Conservation (phyloP, 768 basidiomycete species). For the Serendipita vermifera region DNA sequence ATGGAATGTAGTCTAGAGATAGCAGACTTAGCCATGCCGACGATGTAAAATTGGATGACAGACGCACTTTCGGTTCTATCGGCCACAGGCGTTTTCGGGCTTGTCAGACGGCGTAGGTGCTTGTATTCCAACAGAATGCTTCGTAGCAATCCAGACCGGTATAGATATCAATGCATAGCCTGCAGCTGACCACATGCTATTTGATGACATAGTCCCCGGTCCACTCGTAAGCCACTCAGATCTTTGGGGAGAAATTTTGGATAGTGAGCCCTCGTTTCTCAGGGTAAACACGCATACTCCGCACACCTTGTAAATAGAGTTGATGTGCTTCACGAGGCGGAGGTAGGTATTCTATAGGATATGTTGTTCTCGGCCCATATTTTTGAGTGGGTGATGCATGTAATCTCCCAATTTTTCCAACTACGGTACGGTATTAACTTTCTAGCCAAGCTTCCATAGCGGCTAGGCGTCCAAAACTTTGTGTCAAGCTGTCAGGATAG, state of each 20-base stretch:
- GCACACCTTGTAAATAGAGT: constrained; percentile 74
- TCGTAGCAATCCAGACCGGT: constrained; percentile 63
- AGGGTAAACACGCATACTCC: not conserved
- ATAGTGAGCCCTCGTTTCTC: not conserved
- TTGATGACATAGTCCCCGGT: constrained; percentile 96
- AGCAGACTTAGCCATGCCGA: too few relatives aligned
- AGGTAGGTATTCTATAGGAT: constrained; percentile 73
- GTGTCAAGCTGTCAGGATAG: constrained; percentile 72
- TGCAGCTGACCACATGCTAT: constrained; percentile 85
- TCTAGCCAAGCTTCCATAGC: constrained; percentile 75
- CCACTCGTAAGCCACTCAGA: constrained; percentile 85
- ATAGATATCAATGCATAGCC: constrained; percentile 88
- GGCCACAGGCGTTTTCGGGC: constrained; percentile 2
- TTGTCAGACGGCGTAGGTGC: not conserved
- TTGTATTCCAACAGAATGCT: constrained; percentile 24
- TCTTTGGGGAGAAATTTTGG: constrained; percentile 28
- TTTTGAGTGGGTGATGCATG: not conserved
- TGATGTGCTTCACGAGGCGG: constrained; percentile 73
- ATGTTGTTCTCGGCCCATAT: constrained; percentile 50
- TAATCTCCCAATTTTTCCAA: constrained; percentile 74
- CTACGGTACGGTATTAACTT: constrained; percentile 81
- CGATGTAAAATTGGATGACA: not conserved
- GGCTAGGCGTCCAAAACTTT: constrained; percentile 82
- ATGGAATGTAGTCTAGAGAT: constrained; percentile 93
- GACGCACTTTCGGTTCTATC: constrained; percentile 2